Evolutionary conservation across 768 basidiomycete species (phyloP).

Genomic region (Pleurotus platypus): DNA sequence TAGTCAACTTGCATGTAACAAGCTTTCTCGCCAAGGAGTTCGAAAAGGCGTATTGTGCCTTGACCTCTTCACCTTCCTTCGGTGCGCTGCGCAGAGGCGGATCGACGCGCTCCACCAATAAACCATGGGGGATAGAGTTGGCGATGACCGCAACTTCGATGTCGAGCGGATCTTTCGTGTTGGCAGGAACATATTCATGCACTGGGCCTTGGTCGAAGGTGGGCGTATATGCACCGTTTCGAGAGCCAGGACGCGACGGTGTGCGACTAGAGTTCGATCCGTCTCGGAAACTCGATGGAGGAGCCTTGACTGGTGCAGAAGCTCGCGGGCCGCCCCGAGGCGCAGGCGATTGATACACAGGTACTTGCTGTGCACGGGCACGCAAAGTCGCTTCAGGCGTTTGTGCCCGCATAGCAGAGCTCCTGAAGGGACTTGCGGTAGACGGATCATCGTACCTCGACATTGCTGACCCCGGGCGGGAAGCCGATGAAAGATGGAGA

Average conservation of each 20-base stretch:
- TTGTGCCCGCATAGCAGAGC: slow-evolving; percentile 48
- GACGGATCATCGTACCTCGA: slow-evolving; percentile 63
- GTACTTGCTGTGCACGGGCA: slow-evolving; percentile 56
- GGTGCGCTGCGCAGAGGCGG: slow-evolving; percentile 64
- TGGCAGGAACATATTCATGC: slow-evolving; percentile 63
- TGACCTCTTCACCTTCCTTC: slow-evolving; percentile 73
- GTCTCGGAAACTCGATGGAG: slow-evolving; percentile 79
- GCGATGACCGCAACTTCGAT: slow-evolving; percentile 70
- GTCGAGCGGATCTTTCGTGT: slow-evolving; percentile 78
- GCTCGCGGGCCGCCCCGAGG: slow-evolving; percentile 37
- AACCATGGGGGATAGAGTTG: slow-evolving; percentile 74
- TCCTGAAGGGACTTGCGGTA: slow-evolving; percentile 38
- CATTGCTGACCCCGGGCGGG: slow-evolving; percentile 69
- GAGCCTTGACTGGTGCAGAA: slow-evolving; percentile 33
- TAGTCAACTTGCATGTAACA: slow-evolving; percentile 77
- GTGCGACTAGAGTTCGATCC: slow-evolving; percentile 41
- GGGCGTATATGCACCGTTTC: slow-evolving; percentile 63
- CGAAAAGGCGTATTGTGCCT: slow-evolving; percentile 82
- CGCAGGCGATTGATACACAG: slow-evolving; percentile 44
- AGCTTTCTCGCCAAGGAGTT: slow-evolving; percentile 70
- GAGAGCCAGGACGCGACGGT: slow-evolving; percentile 64
- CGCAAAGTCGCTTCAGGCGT: slow-evolving; percentile 66
- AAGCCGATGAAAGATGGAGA: slow-evolving; percentile 64
- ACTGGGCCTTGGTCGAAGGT: slow-evolving; percentile 46
- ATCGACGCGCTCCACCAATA: slow-evolving; percentile 78